Percentiles rank a stretch among this genome's conserved stretches.
Conservation (phyloP, 1,284 basidiomycete species). For the Cutaneotrichosporon sp. region DNA sequence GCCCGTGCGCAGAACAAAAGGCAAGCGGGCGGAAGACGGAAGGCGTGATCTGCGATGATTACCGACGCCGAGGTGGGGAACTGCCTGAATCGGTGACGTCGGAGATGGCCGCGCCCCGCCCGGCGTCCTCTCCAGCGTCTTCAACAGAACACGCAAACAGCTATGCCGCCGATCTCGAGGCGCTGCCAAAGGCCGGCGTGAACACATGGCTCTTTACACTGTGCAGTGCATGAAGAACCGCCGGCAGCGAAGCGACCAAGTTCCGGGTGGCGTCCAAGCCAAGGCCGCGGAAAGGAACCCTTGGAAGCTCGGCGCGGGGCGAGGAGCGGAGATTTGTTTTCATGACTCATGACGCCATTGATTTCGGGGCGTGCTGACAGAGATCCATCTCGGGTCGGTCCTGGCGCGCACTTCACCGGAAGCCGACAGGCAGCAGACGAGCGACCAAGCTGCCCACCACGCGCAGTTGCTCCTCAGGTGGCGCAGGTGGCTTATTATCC, state of each 20-base stretch:
- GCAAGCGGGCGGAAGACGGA: neutral
- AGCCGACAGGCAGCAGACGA: too few species aligned
- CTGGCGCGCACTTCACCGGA: neutral
- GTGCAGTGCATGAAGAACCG: neutral
- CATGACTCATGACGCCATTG: slow-evolving; percentile 1
- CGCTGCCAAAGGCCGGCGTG: neutral
- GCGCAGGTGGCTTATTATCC: neutral
- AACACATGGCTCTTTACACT: neutral
- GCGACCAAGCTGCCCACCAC: too few species aligned
- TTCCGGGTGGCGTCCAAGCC: neutral
- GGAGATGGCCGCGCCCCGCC: neutral
- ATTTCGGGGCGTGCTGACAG: neutral
- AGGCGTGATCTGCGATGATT: too few species aligned
- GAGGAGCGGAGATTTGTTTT: neutral
- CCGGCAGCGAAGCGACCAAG: neutral
- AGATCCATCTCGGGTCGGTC: neutral
- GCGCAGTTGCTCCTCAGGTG: too few species aligned
- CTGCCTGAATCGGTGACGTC: too few species aligned
- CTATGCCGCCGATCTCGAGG: neutral
- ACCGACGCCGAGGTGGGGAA: too few species aligned
- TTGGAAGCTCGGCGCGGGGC: neutral
- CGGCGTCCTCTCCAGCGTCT: too few species aligned
- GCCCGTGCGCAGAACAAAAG: neutral
- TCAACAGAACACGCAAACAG: neutral
- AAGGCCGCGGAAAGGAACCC: too few species aligned